A percentile compares a stretch with the other conserved stretches of the same genome.
Evolutionary conservation across 169 alveolate genomes (phyloP).

Genomic region (Plasmodium malariae): DNA sequence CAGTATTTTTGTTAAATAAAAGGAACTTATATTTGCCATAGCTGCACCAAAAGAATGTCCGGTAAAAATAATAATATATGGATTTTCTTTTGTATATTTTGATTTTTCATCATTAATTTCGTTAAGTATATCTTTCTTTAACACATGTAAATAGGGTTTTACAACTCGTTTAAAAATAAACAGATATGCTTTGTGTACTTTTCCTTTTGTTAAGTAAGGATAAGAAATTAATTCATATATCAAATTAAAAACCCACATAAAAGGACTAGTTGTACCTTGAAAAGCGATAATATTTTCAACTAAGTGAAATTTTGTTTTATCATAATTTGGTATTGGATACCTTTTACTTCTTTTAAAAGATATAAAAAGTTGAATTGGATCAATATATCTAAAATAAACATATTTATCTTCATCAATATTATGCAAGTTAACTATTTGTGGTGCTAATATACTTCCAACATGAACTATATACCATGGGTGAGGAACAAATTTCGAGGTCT

Average conservation of each 20-base stretch:
- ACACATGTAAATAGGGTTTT: constrained; percentile 50
- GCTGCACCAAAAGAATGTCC: constrained; percentile 77
- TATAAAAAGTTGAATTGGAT: constrained; percentile 24
- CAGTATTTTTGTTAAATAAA: constrained; percentile 47
- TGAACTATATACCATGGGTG: constrained; percentile 70
- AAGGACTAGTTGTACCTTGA: constrained; percentile 65
- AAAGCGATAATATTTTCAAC: constrained; percentile 57
- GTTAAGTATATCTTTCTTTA: constrained; percentile 36
- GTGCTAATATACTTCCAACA: constrained; percentile 52
- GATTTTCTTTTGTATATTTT: constrained; percentile 55
- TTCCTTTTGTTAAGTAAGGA: constrained; percentile 60
- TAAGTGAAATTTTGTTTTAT: constrained; percentile 22
- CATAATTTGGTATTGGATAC: constrained; percentile 64
- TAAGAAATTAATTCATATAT: constrained; percentile 56
- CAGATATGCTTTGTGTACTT: constrained; percentile 54
- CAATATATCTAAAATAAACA: constrained; percentile 53
- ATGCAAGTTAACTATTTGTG: constrained; percentile 34
- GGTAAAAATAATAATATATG: constrained; percentile 53
- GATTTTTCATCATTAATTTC: constrained; percentile 57
- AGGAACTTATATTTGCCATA: constrained; percentile 61
- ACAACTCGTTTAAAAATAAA: constrained; percentile 43
- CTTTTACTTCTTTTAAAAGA: constrained; percentile 62
- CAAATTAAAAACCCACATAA: constrained; percentile 54
- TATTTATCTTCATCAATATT: constrained; percentile 31
- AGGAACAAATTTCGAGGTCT: constrained; percentile 38